phyloP scores from a whole-genome alignment of 192 early-diverging fungal genomes.

The Mortierella alpina region DNA sequence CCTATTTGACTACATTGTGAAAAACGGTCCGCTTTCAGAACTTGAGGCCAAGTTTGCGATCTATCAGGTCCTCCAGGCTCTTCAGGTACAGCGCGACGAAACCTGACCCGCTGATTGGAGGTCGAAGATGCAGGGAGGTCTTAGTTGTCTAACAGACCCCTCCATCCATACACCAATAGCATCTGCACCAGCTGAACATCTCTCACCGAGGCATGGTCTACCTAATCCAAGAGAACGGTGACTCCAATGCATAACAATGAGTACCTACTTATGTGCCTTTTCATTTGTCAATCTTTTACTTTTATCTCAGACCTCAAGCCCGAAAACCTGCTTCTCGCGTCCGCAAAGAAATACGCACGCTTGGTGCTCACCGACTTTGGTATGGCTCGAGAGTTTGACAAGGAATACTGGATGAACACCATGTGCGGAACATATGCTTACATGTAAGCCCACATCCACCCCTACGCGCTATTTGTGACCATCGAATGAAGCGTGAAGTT shows the following conservation, averaged over 20 bases:
- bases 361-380: conserved; percentile 92
- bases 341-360: conserved; percentile 63
- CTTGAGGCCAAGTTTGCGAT: conserved; percentile 80
- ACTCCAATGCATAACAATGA: background rate
- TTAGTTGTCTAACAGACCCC: background rate
- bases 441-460: conserved; percentile 13
- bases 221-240: background rate
- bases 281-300: conserved; percentile 6
- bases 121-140: no score
- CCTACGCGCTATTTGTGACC: background rate
- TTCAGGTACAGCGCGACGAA: conserved; percentile 52
- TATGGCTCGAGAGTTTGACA: conserved; percentile 83
- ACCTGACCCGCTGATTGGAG: no score
- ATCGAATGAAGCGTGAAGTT: background rate
- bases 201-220: conserved; percentile 79
- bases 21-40: conserved; percentile 76
- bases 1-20: conserved; percentile 86
- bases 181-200: conserved; percentile 83
- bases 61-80: conserved; percentile 78
- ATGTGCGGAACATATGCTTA: conserved; percentile 88
- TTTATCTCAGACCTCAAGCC: conserved; percentile 66
- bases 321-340: conserved; percentile 75
- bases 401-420: conserved; percentile 82
- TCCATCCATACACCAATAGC: conserved; percentile 48
- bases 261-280: background rate